Evolutionary conservation across 176 grass and related monocot genomes (phyloP), one percentile per base, ranked within the genome.

Genomic region (Chrysopogon serrulatus): DNA sequence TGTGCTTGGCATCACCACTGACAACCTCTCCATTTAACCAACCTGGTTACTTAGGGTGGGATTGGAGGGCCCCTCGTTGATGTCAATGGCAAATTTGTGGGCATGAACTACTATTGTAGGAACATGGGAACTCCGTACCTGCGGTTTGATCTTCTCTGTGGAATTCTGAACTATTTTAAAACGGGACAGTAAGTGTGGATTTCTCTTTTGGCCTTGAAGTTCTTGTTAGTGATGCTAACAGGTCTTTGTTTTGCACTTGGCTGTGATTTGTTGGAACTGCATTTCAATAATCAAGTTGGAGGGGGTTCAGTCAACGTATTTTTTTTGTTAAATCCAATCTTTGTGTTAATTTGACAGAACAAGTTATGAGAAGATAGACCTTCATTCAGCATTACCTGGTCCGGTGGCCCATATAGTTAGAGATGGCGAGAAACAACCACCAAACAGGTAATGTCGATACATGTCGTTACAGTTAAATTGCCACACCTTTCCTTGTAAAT

Each of bases 1-100:
- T 71, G 15, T 76, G 42, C 4, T 71, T 45, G 48, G 13, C 49
- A 24, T n/a, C 1, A 60, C 8, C 39, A 60, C 51, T 39, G 37
- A 70, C 27, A 44, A 27, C n/a, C n/a, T 44, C 35, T 61, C 54
- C 35, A 41, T 77, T 16, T 77, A 8, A 60, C n/a, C n/a, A n/a
- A n/a, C n/a, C 54, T 62, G 49, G 33, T 71, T n/a, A n/a, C n/a
- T n/a, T 43, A 71, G 68, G 68, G 12, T 71, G 68, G 36, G 68
- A 71, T 71, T 44, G 68, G 68, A 77, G 74, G 74, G 14, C 35
- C 54, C 14, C 74, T 77, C 62, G 34, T 77, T 41, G 54, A 26
- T 76, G 5, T 39, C n/a, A 5, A 61, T 10, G 74, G 32, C 0
- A 76, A 26, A 4, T 59, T 37, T 59, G 0, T 57, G 13, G 73